phyloP scores from a whole-genome alignment of 2,329 filamentous ascomycete species.

The Taxawa tesnikishii region DNA sequence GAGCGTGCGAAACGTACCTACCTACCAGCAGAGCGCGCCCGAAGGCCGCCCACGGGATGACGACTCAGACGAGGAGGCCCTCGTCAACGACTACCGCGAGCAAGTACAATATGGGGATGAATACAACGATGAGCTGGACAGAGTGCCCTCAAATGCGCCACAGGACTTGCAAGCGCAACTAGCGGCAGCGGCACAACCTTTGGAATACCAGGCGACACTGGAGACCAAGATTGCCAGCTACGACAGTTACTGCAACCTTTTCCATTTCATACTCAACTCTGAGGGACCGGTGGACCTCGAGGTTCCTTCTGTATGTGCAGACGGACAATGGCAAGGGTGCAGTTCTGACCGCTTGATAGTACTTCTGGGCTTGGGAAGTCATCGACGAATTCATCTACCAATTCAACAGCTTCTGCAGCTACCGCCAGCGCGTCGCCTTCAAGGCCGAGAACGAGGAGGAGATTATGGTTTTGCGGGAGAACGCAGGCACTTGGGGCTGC shows the following conservation, averaged over 20 bases:
- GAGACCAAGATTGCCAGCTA: conserved; percentile 98
- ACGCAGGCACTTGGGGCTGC: conserved; percentile 98
- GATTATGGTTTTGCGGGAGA: conserved; percentile 79
- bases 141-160: conserved; percentile 52
- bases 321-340: conserved; percentile 3
- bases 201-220: conserved; percentile 90
- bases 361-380: conserved; percentile 99
- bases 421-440: conserved; percentile 82
- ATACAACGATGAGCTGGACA: conserved; percentile 53
- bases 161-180: conserved; percentile 92
- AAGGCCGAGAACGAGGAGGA: conserved; percentile 82
- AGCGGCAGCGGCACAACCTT: conserved; percentile 78
- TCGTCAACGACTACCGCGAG: conserved; percentile 92
- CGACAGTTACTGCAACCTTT: conserved; percentile 97
- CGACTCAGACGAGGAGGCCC: conserved; percentile 89
- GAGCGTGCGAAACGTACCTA: conserved; percentile 22
- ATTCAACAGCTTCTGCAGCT: conserved; percentile 98
- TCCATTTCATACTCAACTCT: conserved; percentile 98
- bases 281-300: conserved; percentile 97
- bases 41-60: conserved; percentile 35
- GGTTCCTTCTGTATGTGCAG: conserved; percentile 70
- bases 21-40: conserved; percentile 28
- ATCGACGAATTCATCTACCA: conserved; percentile 99
- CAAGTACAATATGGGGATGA: conserved; percentile 90
- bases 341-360: conserved; percentile 40